Base-by-base conservation (phyloP, 345 rosid genomes). In the Eucalyptus sp. region DNA sequence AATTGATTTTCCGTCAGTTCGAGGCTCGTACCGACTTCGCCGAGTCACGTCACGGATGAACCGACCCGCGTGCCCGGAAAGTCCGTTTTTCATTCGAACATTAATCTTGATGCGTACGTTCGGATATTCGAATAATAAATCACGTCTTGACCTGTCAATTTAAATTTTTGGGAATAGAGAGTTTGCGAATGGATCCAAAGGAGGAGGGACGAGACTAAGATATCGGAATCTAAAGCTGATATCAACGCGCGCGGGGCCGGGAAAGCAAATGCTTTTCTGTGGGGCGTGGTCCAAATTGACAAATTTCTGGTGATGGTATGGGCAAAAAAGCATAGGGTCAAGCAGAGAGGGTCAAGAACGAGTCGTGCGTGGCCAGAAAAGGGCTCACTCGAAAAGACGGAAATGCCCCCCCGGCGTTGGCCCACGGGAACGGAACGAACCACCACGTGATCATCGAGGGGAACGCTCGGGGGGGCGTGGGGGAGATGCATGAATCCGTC, bases 91-190 rank as follows among this genome's bases (percentile, higher is more conserved):
- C 13, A 24, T 56, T 22, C 13, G 13, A 56, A 56, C 2, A 22
- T 5, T 10, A 24, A 56, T 56, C 12, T 1, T 9, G 13, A 8
- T 0, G 4, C 29, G 6, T 56, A 56, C 1, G 24, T 52, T 18
- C 0, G 0, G 10, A 56, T 24, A 0, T 22, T 24, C 5, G 1
- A 24, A 56, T 24, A 56, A 22, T 56, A 22, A 56, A 56, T 22
- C 11, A 24, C 0, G 3, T 22, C 0, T 22, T 56, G 1, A 22
- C 0, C 5, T 4, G 0, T 3, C 11, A 4, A 2, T 54, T 54
- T 20, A 2, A 54, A 54, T 22, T 41, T 54, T 22, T 54, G 5
- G 11, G 2, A 22, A 9, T 22, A 9, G 27, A 5, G 25, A 10
- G 14, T 1, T 11, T 33, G 31, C 0, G 31, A 27, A 60, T 5